phyloP scores from a whole-genome alignment of 768 basidiomycete genomes.

The Rhodotorula sphaerocarpa region DNA sequence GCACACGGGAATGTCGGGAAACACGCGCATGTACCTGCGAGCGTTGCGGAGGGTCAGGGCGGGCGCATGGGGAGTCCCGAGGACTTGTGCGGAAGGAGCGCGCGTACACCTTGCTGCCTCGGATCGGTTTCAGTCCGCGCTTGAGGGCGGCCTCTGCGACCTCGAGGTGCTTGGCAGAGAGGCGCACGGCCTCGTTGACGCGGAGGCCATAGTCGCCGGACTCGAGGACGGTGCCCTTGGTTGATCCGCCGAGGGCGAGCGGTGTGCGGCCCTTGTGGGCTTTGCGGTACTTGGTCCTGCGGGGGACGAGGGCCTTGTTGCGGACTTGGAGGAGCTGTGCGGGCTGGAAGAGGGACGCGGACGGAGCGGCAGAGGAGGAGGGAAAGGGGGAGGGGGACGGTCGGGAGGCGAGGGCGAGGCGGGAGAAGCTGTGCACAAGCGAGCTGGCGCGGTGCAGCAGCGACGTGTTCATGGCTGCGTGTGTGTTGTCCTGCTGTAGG shows the following conservation, averaged over 20 bases:
- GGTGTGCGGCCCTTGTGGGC: conserved; percentile 84
- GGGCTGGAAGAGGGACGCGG: conserved; percentile 16
- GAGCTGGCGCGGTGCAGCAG: conserved; percentile 45
- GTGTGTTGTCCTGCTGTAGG: background rate
- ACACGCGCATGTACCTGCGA: conserved; percentile 57
- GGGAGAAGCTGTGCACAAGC: conserved; percentile 27
- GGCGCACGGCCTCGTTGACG: conserved; percentile 63
- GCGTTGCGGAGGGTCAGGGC: background rate
- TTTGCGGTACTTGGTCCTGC: conserved; percentile 71
- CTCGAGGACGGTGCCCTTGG: conserved; percentile 82
- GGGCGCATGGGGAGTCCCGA: background rate
- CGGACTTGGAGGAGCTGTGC: conserved; percentile 46
- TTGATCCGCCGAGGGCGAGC: conserved; percentile 79
- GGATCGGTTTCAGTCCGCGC: conserved; percentile 78
- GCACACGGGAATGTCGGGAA: conserved; percentile 95
- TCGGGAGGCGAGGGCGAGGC: conserved; percentile 17
- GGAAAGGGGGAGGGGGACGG: background rate
- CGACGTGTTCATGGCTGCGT: background rate
- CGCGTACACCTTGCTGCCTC: conserved; percentile 77
- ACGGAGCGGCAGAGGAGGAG: background rate
- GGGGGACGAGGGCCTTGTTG: conserved; percentile 57
- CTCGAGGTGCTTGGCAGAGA: conserved; percentile 81
- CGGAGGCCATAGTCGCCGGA: conserved; percentile 88
- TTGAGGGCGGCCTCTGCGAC: conserved; percentile 80
- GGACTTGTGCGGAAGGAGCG: no score